Evolutionary conservation across 179 eudicot genomes (phyloP), one percentile per base, ranked within the genome.

Genomic region (Heliamphora pulchella): DNA sequence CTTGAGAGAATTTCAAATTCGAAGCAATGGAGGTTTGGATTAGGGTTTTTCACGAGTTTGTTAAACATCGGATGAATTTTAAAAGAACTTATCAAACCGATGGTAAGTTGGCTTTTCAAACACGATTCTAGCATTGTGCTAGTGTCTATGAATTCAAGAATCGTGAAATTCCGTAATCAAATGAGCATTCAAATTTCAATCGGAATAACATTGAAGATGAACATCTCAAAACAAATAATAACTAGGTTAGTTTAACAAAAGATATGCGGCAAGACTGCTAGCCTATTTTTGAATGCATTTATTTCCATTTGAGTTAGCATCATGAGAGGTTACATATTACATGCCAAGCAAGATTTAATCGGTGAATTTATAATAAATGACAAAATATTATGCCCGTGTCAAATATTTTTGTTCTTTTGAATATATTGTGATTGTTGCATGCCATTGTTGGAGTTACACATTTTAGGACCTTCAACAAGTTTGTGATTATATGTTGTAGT

Each of bases 31-130:
- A 5, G 58, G 85, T 79, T 58, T 41, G 67, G 44, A 55, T 59
- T 71, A 77, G 83, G 67, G 72, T 71, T 79, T 77, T n/a, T 17
- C 31, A 11, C 15, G 73, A 53, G 68, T 69, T 81, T 17, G 44
- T 64, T 77, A 1, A 0, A 17, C 15, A 70, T 59, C 1, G 4
- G 47, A 47, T 46, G 68, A 58, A 3, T 22, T 70, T 58, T 39
- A 5, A 13, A n/a, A 59, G 11, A n/a, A 43, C 71, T 10, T 15
- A 11, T 41, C 53, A 1, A 4, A 22, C 47, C 14, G 17, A 65
- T 66, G 17, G 3, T 7, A 0, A 17, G 5, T 17, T 2, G 31
- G 3, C 3, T 67, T 39, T 31, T 51, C 51, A 41, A n/a, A 14
- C 41, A 44, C 39, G 74, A 53, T 53, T 39, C 11, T 78, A 17